These are phyloP conservation scores for Ganoderma lucidum DNA, from an alignment of 1,284 basidiomycete species.

Conservation along the genomic window DNA sequence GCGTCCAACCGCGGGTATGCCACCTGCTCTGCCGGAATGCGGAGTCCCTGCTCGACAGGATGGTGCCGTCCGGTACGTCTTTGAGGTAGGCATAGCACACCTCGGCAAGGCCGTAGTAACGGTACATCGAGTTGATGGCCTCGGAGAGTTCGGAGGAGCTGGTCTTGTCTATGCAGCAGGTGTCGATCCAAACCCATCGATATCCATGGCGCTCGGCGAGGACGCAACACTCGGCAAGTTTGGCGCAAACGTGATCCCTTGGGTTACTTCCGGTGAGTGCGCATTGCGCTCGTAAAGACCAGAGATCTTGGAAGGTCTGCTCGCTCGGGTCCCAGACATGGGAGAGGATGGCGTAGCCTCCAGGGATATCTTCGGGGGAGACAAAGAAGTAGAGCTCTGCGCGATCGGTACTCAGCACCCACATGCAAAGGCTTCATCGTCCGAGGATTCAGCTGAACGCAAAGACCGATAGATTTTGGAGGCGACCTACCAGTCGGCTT, in stretches of 20 bases:
- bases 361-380: conserved; percentile 1
- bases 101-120: conserved; percentile 2
- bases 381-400: conserved; percentile 5
- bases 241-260: neutral
- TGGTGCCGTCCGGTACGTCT: neutral
- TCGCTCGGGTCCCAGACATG: conserved; percentile 4
- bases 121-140: conserved; percentile 6
- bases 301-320: conserved; percentile 8
- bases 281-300: neutral
- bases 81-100: conserved; percentile 1
- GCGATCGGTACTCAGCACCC: conserved; percentile 2
- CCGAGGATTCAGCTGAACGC: neutral
- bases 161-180: conserved; percentile 6
- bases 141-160: conserved; percentile 4
- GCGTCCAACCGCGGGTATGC: neutral
- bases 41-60: neutral
- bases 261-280: neutral
- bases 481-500: neutral
- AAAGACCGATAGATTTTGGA: too few species aligned
- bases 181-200: conserved; percentile 7
- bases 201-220: conserved; percentile 4
- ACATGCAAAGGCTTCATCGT: neutral
- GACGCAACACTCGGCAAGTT: conserved; percentile 1
- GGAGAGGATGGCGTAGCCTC: conserved; percentile 8
- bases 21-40: conserved; percentile 3